A percentile compares a stretch with the other conserved stretches of the same genome.
phyloP scores from a whole-genome alignment of 139 green algal genomes.

The Tetradesmus lagerheimii region DNA sequence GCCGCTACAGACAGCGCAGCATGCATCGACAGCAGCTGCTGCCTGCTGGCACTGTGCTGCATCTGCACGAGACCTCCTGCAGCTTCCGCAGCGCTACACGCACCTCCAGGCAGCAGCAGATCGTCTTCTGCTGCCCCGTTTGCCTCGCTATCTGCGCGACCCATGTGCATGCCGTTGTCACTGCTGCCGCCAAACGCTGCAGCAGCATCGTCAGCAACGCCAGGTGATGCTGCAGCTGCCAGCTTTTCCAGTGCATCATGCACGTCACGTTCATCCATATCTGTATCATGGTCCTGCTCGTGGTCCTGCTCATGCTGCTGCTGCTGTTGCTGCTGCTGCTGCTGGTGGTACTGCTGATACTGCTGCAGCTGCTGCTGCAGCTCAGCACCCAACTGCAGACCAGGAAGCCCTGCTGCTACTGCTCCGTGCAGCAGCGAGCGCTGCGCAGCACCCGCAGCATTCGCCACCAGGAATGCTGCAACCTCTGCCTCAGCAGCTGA shows the following conservation, averaged over 20 bases:
- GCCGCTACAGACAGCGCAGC: not conserved
- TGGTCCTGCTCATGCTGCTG: not conserved
- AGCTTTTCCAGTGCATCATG: not conserved
- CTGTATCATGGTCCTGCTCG: not conserved
- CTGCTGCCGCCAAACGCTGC: not conserved
- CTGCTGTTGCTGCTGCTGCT: not conserved
- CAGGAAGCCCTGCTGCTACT: not conserved
- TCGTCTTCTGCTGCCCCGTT: not conserved
- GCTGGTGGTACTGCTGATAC: not conserved
- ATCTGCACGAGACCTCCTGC: constrained; percentile 18
- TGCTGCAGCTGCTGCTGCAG: not conserved
- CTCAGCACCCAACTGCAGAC: not conserved
- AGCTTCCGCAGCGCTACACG: not conserved
- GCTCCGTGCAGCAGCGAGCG: not conserved
- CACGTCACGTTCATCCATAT: not conserved
- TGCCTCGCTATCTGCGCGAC: not conserved
- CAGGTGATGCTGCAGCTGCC: not conserved
- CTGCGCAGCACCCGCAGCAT: not conserved
- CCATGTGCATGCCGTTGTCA: not conserved
- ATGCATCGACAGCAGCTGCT: not conserved
- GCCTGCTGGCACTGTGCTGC: constrained; percentile 25
- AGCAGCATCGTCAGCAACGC: not conserved
- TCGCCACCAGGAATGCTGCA: constrained; percentile 1
- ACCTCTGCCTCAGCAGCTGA: constrained; percentile 20
- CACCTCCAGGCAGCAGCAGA: not conserved